These are phyloP conservation scores for Pseudogymnoascus sp. DNA, from an alignment of 2,329 filamentous ascomycete genomes.

Conservation along the genomic window DNA sequence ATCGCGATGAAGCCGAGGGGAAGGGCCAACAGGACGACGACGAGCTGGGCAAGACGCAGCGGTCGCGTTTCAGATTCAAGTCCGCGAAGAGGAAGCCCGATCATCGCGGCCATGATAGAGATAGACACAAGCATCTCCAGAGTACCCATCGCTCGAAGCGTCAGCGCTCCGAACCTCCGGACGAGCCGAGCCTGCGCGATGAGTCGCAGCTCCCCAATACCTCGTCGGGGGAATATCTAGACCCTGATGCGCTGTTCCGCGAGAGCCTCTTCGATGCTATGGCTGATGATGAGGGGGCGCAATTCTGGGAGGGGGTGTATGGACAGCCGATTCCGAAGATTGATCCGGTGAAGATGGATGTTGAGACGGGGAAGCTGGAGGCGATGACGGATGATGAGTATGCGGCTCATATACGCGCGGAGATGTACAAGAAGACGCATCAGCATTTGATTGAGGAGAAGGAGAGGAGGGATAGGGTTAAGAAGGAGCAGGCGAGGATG, in stretches of 20 bases:
- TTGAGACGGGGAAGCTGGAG: conserved; percentile 54
- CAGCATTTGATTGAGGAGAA: conserved; percentile 74
- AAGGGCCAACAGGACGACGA: conserved; percentile 10
- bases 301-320: conserved; percentile 95
- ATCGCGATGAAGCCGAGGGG: not conserved
- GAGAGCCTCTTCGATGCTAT: conserved; percentile 95
- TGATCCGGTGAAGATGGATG: conserved; percentile 35
- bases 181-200: conserved; percentile 32
- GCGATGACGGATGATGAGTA: conserved; percentile 92
- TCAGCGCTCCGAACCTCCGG: conserved; percentile 20
- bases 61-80: conserved; percentile 26
- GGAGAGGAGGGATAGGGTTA: conserved; percentile 49
- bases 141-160: conserved; percentile 6
- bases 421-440: conserved; percentile 95
- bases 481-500: conserved; percentile 38
- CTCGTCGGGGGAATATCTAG: conserved; percentile 37
- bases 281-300: conserved; percentile 90
- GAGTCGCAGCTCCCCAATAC: conserved; percentile 32
- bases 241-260: conserved; percentile 71
- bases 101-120: conserved; percentile 5
- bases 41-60: conserved; percentile 14
- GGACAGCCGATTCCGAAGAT: conserved; percentile 89
- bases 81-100: conserved; percentile 20
- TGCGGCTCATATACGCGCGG: conserved; percentile 69
- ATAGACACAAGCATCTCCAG: conserved; percentile 14